Evolutionary conservation across 2,329 filamentous ascomycete genomes (phyloP).

Genomic region (Neurospora sp.): DNA sequence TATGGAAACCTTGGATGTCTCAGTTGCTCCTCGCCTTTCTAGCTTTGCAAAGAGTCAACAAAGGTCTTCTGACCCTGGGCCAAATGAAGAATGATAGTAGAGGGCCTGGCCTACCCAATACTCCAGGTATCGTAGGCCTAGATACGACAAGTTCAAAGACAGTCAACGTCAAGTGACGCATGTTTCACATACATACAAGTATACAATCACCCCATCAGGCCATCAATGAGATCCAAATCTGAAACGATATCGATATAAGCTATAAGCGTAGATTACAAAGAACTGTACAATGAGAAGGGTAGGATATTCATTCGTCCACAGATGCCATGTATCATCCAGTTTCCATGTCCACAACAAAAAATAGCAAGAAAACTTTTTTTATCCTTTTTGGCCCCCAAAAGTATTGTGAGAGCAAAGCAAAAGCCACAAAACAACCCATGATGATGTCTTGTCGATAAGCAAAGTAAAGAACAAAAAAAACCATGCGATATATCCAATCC

Average conservation of each 20-base stretch:
- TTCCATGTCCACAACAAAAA: background rate
- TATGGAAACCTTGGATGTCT: accelerated
- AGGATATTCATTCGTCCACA: background rate
- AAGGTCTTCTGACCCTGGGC: background rate
- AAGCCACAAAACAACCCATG: background rate
- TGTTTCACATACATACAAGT: background rate
- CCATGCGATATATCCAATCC: background rate
- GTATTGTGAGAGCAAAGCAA: background rate
- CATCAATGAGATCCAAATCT: background rate
- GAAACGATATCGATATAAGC: background rate
- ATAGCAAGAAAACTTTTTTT: background rate
- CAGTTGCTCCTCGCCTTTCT: background rate
- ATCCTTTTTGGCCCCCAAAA: background rate
- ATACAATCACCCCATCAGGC: background rate
- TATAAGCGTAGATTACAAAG: background rate
- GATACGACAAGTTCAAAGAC: background rate
- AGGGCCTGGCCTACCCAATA: background rate
- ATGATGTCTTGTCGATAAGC: background rate
- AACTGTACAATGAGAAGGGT: background rate
- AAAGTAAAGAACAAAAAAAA: background rate
- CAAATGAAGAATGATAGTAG: background rate
- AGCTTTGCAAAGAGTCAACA: background rate
- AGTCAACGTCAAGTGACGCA: background rate
- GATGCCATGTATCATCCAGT: background rate
- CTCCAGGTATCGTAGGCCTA: background rate